A percentile compares a stretch with the other conserved stretches of the same genome.
Evolutionary conservation across 75 land plant species (phyloP).

Genomic region (Cryptomeria japonica): DNA sequence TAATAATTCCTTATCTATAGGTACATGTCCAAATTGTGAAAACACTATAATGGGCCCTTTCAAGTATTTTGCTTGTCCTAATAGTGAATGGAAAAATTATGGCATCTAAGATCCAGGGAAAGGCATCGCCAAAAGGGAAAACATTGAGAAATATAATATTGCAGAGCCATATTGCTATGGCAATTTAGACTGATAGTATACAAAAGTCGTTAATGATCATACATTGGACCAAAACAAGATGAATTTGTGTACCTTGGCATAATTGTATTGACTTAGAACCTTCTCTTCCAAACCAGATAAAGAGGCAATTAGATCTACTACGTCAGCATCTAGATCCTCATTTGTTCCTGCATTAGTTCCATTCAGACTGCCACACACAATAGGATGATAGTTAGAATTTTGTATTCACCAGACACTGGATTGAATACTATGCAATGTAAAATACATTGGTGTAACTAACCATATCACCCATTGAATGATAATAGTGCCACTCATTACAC

Average conservation of each 20-base stretch:
- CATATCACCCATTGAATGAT: background rate
- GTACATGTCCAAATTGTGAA: background rate
- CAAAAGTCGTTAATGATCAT: background rate
- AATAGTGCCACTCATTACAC: background rate
- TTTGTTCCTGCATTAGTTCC: slow-evolving; percentile 30
- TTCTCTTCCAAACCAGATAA: slow-evolving; percentile 84
- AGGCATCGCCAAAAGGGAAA: background rate
- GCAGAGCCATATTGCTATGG: background rate
- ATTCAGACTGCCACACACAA: background rate
- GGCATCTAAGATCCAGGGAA: background rate
- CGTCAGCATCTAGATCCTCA: slow-evolving; percentile 45
- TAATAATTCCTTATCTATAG: background rate
- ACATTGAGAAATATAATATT: background rate
- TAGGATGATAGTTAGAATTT: background rate
- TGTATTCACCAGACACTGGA: background rate
- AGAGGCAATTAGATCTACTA: slow-evolving; percentile 52
- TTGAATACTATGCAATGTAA: background rate
- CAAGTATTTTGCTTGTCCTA: background rate
- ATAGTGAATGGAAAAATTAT: background rate
- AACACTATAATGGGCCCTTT: background rate
- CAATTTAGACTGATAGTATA: background rate
- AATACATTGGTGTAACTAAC: background rate
- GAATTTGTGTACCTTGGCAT: slow-evolving; percentile 66
- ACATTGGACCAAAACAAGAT: background rate
- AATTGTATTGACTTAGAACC: slow-evolving; percentile 79